Percentiles rank a stretch among this genome's conserved stretches.
Evolutionary conservation across 495 filamentous ascomycete species (phyloP).

Genomic region (Aspergillus nidulans): DNA sequence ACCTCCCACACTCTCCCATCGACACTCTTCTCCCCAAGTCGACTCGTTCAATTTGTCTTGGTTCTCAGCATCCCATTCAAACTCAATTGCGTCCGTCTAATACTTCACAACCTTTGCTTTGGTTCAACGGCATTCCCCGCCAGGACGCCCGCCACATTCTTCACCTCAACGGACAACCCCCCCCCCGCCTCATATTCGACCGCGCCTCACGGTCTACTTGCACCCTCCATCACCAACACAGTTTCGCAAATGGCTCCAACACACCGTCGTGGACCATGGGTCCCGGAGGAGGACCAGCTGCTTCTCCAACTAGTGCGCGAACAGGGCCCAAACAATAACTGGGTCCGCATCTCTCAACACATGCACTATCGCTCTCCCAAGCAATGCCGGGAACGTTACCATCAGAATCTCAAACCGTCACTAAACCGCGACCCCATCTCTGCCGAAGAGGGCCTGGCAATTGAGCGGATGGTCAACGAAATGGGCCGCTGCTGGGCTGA

Average conservation of each 20-base stretch:
- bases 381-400: slow-evolving; percentile 92
- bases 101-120: background rate
- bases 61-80: background rate
- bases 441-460: slow-evolving; percentile 76
- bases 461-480: slow-evolving; percentile 74
- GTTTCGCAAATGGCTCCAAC: slow-evolving; percentile 38
- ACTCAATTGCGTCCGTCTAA: too few relatives aligned
- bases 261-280: slow-evolving; percentile 86
- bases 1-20: slow-evolving; percentile 10
- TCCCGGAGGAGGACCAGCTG: slow-evolving; percentile 69
- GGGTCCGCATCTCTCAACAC: slow-evolving; percentile 79
- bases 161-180: background rate
- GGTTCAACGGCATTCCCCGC: background rate
- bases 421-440: slow-evolving; percentile 92
- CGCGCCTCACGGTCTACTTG: background rate
- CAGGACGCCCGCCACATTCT: too few relatives aligned
- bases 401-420: slow-evolving; percentile 89
- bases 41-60: background rate
- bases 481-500: slow-evolving; percentile 94
- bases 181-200: background rate
- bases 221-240: background rate
- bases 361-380: slow-evolving; percentile 82
- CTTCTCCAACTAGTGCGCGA: slow-evolving; percentile 69
- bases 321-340: slow-evolving; percentile 75
- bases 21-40: background rate